Conservation (phyloP, 139 green algal genomes). For the Tetratostichococcus sp. region DNA sequence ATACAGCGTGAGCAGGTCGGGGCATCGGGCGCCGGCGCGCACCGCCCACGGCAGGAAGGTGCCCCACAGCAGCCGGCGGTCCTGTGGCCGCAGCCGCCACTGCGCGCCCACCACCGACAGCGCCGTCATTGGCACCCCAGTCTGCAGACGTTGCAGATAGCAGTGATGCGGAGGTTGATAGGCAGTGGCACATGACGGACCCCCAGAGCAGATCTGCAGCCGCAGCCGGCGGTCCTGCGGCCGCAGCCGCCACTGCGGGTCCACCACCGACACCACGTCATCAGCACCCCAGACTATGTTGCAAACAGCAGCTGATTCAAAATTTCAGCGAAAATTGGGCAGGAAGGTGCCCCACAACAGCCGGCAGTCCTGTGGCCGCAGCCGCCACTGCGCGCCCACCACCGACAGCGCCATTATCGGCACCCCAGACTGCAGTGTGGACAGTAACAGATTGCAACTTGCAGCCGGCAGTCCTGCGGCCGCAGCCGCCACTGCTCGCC, state of each 20-base stretch:
- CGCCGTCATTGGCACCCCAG: slow-evolving; percentile 88
- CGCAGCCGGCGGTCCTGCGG: slow-evolving; percentile 40
- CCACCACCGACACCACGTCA: too few species aligned
- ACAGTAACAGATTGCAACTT: too few species aligned
- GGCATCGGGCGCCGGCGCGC: slow-evolving; percentile 56
- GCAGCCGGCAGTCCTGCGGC: too few species aligned
- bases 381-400: slow-evolving; percentile 61
- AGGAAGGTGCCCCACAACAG: slow-evolving; percentile 60
- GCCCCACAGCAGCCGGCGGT: slow-evolving; percentile 54
- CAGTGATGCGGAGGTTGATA: too few species aligned
- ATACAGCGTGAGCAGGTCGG: slow-evolving; percentile 84
- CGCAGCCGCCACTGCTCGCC: too few species aligned
- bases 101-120: slow-evolving; percentile 76
- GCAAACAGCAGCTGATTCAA: too few species aligned
- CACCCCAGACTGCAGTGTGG: slow-evolving; percentile 90
- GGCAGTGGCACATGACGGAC: too few species aligned
- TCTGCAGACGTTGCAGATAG: slow-evolving; percentile 51
- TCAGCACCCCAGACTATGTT: too few species aligned
- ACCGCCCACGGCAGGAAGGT: slow-evolving; percentile 87
- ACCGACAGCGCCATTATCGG: slow-evolving; percentile 88
- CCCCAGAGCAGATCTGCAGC: too few species aligned
- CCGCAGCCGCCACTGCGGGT: too few species aligned
- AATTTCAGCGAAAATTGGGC: too few species aligned
- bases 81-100: slow-evolving; percentile 48
- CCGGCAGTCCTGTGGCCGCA: slow-evolving; percentile 46